Conservation (phyloP, 1,284 basidiomycete species). For the Microbotryomycetes sp. region DNA sequence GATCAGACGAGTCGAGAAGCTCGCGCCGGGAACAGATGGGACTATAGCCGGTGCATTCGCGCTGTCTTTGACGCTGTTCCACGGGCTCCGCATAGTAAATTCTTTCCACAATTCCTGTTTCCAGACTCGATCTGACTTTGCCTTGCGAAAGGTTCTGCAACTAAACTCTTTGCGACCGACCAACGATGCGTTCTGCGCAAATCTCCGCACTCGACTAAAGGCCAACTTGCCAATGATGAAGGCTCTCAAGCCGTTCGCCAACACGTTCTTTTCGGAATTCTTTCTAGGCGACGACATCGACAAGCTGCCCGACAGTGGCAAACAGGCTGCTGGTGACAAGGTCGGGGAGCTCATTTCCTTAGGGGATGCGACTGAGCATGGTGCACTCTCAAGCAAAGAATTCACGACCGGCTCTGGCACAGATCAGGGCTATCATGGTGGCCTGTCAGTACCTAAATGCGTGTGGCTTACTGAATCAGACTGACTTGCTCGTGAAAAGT, state of each 20-base stretch:
- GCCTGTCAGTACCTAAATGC: slow-evolving; percentile 46
- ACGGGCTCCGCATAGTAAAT: slow-evolving; percentile 20
- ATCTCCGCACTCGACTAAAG: slow-evolving; percentile 83
- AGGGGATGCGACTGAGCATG: slow-evolving; percentile 10
- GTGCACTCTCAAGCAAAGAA: slow-evolving; percentile 12
- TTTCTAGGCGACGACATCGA: slow-evolving; percentile 49
- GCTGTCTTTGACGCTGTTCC: slow-evolving; percentile 73
- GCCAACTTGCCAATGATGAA: slow-evolving; percentile 68
- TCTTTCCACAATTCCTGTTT: too few relatives aligned
- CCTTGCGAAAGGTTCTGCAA: slow-evolving; percentile 67
- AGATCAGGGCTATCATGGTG: slow-evolving; percentile 58
- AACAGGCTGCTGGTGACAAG: slow-evolving; percentile 45
- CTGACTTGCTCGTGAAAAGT: background rate
- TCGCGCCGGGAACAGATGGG: slow-evolving; percentile 28
- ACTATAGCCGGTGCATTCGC: slow-evolving; percentile 82
- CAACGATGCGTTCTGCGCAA: slow-evolving; percentile 86
- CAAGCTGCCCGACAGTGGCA: slow-evolving; percentile 49
- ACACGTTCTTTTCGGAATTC: slow-evolving; percentile 86
- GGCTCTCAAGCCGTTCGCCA: slow-evolving; percentile 78
- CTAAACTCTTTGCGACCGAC: slow-evolving; percentile 91
- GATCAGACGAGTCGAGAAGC: slow-evolving; percentile 85
- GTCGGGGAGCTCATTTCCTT: slow-evolving; percentile 38
- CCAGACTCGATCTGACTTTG: background rate
- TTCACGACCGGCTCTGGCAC: slow-evolving; percentile 32
- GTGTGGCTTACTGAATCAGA: background rate